A percentile compares a stretch with the other conserved stretches of the same genome.
phyloP scores from a whole-genome alignment of 2,329 filamentous ascomycete species.

The Domatiomyces catenatus region DNA sequence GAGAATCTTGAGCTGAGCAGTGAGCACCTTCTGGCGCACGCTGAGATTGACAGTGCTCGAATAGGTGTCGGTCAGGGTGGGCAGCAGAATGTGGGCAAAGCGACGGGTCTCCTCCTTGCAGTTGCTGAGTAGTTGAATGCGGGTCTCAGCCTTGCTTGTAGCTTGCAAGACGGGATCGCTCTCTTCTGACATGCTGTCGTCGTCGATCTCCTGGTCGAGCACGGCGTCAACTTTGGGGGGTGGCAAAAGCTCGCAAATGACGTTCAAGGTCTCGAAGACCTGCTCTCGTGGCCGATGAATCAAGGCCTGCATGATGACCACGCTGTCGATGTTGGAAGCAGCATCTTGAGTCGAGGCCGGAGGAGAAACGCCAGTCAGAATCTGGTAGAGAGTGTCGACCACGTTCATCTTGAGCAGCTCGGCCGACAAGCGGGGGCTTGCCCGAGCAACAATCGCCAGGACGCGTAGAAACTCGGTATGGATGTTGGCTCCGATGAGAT shows the following conservation, averaged over 20 bases:
- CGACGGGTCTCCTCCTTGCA: slow-evolving; percentile 78
- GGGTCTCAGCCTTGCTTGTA: slow-evolving; percentile 44
- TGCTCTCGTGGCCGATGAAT: slow-evolving; percentile 93
- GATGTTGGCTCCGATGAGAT: slow-evolving; percentile 82
- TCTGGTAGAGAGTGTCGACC: slow-evolving; percentile 94
- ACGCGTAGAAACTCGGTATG: slow-evolving; percentile 94
- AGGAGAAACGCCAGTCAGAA: slow-evolving; percentile 86
- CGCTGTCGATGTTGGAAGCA: slow-evolving; percentile 78
- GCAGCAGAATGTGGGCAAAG: slow-evolving; percentile 84
- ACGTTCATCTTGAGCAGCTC: slow-evolving; percentile 93
- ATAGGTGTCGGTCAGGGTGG: slow-evolving; percentile 89
- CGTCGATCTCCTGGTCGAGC: slow-evolving; percentile 1
- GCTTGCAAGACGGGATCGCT: slow-evolving; percentile 15
- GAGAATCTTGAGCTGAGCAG: slow-evolving; percentile 94
- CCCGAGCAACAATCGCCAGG: slow-evolving; percentile 74
- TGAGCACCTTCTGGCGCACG: slow-evolving; percentile 87
- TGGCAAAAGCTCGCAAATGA: slow-evolving; percentile 87
- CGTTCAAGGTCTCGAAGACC: slow-evolving; percentile 91
- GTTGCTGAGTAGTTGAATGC: slow-evolving; percentile 63
- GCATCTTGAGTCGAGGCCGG: slow-evolving; percentile 63
- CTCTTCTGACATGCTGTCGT: slow-evolving; percentile 32
- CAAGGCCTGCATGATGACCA: slow-evolving; percentile 95
- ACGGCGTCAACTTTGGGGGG: slow-evolving; percentile 41
- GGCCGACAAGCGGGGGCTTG: slow-evolving; percentile 71
- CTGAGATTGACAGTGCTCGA: slow-evolving; percentile 93